Percentiles rank a stretch among this genome's conserved stretches.
Conservation (phyloP, 257 asterid genomes). For the Solanum gandarillasii region DNA sequence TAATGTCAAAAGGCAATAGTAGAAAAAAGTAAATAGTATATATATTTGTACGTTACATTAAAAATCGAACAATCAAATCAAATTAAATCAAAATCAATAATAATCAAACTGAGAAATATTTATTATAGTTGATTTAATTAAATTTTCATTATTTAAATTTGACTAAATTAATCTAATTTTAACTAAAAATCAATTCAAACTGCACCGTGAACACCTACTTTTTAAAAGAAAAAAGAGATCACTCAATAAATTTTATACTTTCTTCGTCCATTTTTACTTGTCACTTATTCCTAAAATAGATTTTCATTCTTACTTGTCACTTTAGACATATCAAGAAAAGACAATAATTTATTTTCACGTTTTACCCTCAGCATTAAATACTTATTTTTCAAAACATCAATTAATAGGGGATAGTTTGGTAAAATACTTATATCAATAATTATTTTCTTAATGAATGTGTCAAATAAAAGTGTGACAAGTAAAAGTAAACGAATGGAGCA, state of each 20-base stretch:
- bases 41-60: not conserved
- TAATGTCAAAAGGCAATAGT: not conserved
- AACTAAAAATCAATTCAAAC: not conserved
- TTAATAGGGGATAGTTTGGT: too few species aligned
- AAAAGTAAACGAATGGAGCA: not conserved
- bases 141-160: not conserved
- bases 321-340: not conserved
- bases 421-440: too few species aligned
- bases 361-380: not conserved
- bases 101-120: not conserved
- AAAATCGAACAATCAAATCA: not conserved
- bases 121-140: not conserved
- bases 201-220: not conserved
- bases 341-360: too few species aligned
- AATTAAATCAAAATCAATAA: not conserved
- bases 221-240: not conserved
- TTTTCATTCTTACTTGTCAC: too few species aligned
- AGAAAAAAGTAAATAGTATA: not conserved
- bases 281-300: not conserved
- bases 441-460: not conserved
- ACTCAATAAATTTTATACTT: not conserved
- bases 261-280: not conserved
- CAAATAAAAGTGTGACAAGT: too few species aligned
- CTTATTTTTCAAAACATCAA: not conserved
- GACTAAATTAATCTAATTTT: not conserved